Evolutionary conservation across 2,329 filamentous ascomycete species (phyloP).

Genomic region (Trichoderma aggressivum): DNA sequence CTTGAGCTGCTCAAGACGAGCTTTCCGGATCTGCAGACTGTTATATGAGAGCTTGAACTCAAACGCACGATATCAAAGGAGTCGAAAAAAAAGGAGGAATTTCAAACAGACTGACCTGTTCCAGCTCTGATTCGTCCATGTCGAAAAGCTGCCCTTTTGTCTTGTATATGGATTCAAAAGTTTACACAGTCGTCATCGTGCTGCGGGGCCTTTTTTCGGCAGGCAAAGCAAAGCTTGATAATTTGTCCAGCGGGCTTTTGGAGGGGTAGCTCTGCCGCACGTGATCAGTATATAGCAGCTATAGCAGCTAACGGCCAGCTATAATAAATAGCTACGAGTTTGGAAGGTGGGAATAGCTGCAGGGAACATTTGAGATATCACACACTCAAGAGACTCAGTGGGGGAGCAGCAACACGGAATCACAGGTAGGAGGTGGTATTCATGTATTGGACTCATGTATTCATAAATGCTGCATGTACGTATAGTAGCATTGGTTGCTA

Average conservation of each 20-base stretch:
- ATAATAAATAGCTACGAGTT: neutral
- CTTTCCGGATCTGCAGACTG: conserved; percentile 71
- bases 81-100: neutral
- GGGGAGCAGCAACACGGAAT: neutral
- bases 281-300: neutral
- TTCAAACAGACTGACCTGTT: conserved; percentile 5
- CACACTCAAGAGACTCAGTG: neutral
- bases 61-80: conserved; percentile 18
- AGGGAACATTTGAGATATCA: neutral
- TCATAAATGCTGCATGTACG: neutral
- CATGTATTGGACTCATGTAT: neutral
- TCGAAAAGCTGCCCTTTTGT: conserved; percentile 6
- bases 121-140: conserved; percentile 46
- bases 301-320: neutral
- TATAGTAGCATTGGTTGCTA: neutral
- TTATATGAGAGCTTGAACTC: neutral
- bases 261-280: neutral
- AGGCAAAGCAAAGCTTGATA: neutral
- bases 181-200: neutral
- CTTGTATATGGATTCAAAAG: neutral
- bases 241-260: neutral
- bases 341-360: neutral
- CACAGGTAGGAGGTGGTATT: neutral
- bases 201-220: neutral
- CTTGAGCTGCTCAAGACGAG: conserved; percentile 90